A percentile compares a stretch with the other conserved stretches of the same genome.
phyloP scores from a whole-genome alignment of 164 flowering plant genomes.

The Chimonanthus salicifolius region DNA sequence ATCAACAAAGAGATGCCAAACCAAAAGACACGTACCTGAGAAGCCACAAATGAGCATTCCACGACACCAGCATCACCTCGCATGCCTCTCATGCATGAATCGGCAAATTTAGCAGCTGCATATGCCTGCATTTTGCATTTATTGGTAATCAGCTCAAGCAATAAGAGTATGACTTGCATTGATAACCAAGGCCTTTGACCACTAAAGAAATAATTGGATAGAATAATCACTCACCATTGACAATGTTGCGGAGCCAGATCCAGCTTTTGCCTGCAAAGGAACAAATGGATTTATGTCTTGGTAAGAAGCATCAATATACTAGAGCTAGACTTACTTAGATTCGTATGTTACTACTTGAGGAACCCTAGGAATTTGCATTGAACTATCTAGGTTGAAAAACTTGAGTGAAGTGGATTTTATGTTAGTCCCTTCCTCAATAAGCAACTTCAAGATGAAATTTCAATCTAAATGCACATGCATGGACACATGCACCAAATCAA shows the following conservation, averaged over 20 bases:
- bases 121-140: conserved; percentile 45
- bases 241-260: conserved; percentile 93
- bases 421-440: background rate
- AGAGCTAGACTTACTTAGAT: background rate
- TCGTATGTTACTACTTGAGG: background rate
- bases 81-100: conserved; percentile 78
- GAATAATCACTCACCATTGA: conserved; percentile 61
- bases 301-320: background rate
- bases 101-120: conserved; percentile 94
- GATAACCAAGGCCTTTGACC: background rate
- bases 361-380: background rate
- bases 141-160: background rate
- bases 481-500: too few relatives aligned
- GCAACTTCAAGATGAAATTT: background rate
- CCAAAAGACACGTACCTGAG: conserved; percentile 41
- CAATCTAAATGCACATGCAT: too few relatives aligned
- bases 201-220: background rate
- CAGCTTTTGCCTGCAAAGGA: conserved; percentile 89
- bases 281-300: background rate
- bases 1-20: background rate
- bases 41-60: conserved; percentile 80
- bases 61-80: conserved; percentile 80
- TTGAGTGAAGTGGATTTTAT: background rate
- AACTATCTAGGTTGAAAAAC: background rate
- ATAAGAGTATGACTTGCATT: background rate